phyloP scores from a whole-genome alignment of 208 protist genomes.

The Crithidia sp. region DNA sequence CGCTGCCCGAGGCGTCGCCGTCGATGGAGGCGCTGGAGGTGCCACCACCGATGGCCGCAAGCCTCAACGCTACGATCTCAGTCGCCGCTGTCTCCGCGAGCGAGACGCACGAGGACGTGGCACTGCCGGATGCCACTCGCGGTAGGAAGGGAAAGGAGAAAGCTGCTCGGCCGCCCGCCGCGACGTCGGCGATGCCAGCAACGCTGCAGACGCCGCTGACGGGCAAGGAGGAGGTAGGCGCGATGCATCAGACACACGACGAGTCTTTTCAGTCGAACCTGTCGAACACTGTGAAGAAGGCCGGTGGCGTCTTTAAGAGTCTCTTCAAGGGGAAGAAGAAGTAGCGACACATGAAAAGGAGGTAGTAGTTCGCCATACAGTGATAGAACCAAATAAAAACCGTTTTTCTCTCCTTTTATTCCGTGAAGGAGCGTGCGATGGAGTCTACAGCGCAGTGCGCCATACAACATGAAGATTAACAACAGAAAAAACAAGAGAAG shows the following conservation, averaged over 20 bases:
- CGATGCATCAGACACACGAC: neutral
- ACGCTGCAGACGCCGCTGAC: neutral
- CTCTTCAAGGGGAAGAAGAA: slow-evolving; percentile 15
- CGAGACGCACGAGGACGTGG: too few relatives aligned
- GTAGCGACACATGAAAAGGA: neutral
- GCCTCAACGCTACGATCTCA: too few relatives aligned
- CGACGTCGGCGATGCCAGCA: neutral
- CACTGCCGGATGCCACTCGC: too few relatives aligned
- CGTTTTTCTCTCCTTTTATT: neutral
- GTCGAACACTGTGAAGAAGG: slow-evolving; percentile 18
- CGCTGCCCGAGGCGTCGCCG: neutral
- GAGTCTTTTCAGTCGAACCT: slow-evolving; percentile 6
- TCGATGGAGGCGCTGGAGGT: neutral
- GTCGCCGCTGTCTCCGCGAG: too few relatives aligned
- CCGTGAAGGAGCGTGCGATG: too few relatives aligned
- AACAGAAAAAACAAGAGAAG: too few relatives aligned
- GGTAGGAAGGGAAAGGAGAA: too few relatives aligned
- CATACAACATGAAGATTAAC: too few relatives aligned
- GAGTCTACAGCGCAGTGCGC: too few relatives aligned
- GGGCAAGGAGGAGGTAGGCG: neutral
- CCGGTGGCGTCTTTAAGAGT: slow-evolving; percentile 8
- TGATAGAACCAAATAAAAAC: neutral
- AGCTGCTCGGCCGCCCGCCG: neutral
- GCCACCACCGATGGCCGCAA: neutral
- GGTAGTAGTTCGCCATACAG: neutral